phyloP scores from a whole-genome alignment of 1,139 yeast genomes.

The Yamadazyma kanchanaburiensis region DNA sequence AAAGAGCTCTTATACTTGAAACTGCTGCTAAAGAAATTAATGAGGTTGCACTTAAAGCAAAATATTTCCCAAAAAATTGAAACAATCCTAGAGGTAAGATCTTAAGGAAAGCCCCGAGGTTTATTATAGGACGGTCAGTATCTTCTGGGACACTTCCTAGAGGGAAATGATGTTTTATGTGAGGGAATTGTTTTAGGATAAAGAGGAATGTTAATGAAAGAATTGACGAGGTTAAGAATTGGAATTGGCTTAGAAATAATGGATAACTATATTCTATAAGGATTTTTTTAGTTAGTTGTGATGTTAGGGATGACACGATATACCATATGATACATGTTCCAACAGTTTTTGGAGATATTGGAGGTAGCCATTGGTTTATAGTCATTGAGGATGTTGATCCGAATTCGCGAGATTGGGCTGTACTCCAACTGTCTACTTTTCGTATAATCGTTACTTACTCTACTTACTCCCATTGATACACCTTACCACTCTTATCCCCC shows the following conservation, averaged over 20 bases:
- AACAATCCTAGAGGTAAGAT: constrained; percentile 38
- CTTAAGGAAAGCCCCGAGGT: constrained; percentile 21
- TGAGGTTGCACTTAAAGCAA: constrained; percentile 37
- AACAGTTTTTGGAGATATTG: constrained; percentile 30
- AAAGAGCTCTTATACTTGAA: constrained; percentile 38
- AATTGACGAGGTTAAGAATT: constrained; percentile 38
- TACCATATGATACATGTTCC: constrained; percentile 43
- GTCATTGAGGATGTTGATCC: no score
- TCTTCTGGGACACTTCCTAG: constrained; percentile 29
- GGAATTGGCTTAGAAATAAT: constrained; percentile 49
- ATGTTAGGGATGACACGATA: constrained; percentile 42
- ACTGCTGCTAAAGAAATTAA: constrained; percentile 38
- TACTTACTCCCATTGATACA: constrained; percentile 25
- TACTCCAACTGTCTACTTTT: no score
- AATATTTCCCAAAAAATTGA: constrained; percentile 36
- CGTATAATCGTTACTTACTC: no score
- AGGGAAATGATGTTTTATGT: constrained; percentile 22
- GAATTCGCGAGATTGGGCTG: no score
- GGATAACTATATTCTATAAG: constrained; percentile 44
- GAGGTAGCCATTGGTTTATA: constrained; percentile 17
- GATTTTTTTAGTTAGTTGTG: constrained; percentile 45
- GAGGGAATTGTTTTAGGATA: constrained; percentile 19
- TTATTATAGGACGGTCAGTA: constrained; percentile 18
- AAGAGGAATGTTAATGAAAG: constrained; percentile 25
- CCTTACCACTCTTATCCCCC: constrained; percentile 41